Evolutionary conservation across 2,329 filamentous ascomycete species (phyloP), one percentile per base, ranked within the genome.

Genomic region (Byssochlamys sp.): DNA sequence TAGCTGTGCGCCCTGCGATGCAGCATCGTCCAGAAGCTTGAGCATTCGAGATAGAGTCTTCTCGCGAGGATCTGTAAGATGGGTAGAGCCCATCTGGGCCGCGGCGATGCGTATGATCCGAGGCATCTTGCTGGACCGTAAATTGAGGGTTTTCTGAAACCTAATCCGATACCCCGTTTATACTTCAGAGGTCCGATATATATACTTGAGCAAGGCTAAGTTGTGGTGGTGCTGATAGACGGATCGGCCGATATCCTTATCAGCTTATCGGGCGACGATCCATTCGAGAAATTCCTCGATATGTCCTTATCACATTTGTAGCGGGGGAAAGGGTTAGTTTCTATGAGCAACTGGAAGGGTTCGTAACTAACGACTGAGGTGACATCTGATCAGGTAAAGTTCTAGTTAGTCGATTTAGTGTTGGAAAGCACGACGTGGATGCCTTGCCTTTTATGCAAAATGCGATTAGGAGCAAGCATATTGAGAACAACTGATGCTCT

Each of bases 51-150:
- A 57, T n/a, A 83, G 65, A 4, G 75, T 77, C 48, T 77, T 71
- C 49, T 63, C 61, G 28, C 78, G 75, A 3, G 70, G 63, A n/a
- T 76, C 73, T 28, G 69, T 67, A 33, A 71, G 69, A 63, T 80
- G 68, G 53, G 78, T 73, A 0, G 77, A 71, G 58, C 80, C 80
- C 65, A 83, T 71, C 67, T 83, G 81, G 60, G 80, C 81, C 0
- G 80, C 81, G 2, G 80, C 80, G n/a, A 83, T 72, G 55, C 69
- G 75, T 58, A 80, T 64, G 45, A 65, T 72, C 56, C 76, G 69
- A 49, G 72, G 55, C 74, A 77, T 76, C 14, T 24, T 65, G 53
- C 35, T 51, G 25, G 9, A 51, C 11, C 19, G 25, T 25, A 14
- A 28, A 26, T 3, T 2, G 24, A 51, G 19, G 19, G 19, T 19